Evolutionary conservation across 148 eudicot species (phyloP), one percentile per base, ranked within the genome.

Genomic region (Cornus kousa): DNA sequence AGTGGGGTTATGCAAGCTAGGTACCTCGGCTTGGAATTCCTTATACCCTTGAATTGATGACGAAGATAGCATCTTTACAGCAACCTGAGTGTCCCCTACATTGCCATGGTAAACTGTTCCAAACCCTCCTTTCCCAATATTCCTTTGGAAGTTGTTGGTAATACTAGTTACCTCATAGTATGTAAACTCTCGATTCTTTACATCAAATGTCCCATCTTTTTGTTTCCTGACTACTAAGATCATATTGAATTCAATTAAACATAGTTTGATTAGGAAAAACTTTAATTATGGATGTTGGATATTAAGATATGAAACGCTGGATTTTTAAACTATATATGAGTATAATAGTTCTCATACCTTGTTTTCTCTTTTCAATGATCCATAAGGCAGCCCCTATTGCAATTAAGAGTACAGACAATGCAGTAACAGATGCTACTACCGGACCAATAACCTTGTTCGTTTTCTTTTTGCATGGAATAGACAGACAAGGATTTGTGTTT

Each of bases 121-220:
- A 80, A 77, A 77, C 11, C 77, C 86, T 73, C 86, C 86, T 68
- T 77, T 81, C 32, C 86, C 83, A 35, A 84, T 12, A 22, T 66
- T 53, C 5, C 24, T 78, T 11, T 74, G 14, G 16, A 80, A 78
- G 23, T 74, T 75, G 31, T 75, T 74, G 37, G 83, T 84, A 13
- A 84, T 77, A 5, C 32, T 74, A 64, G 71, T 16, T 11, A 84
- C 70, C 67, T 81, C 81, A 20, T 75, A 69, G 31, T 77, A 84
- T 32, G 78, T 39, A 32, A 77, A 74, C 40, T 72, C 73, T 20
- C 22, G 46, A 20, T 68, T 76, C 68, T 70, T 77, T 5, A 13
- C 14, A 67, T 69, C 82, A 10, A 83, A 23, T 22, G 33, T n/a
- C 5, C 68, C 68, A 2, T 43, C 70, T 57, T 23, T 46, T 80